These are phyloP conservation scores for Fraxinus velutina DNA, from an alignment of 305 asterid species.

Conservation along the genomic window DNA sequence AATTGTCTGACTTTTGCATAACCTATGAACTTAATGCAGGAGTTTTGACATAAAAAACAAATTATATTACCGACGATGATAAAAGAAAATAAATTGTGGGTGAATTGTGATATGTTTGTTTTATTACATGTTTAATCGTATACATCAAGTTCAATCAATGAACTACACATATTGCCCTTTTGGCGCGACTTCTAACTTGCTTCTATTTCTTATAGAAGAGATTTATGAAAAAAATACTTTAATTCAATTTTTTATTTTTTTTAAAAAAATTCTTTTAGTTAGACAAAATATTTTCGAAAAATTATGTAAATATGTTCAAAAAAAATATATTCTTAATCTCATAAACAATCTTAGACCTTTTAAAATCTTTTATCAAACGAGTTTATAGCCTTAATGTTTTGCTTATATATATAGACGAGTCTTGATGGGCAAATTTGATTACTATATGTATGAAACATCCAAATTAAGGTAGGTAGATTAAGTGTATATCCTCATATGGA, in stretches of 20 bases:
- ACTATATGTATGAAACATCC: neutral
- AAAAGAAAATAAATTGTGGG: neutral
- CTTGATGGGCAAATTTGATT: neutral
- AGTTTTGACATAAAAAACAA: neutral
- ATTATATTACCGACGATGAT: neutral
- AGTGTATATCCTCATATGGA: neutral
- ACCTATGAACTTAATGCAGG: neutral
- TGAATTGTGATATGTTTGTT: neutral
- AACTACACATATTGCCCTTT: too few relatives aligned
- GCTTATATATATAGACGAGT: neutral
- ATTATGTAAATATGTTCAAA: too few relatives aligned
- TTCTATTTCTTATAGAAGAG: neutral
- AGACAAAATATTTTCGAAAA: too few relatives aligned
- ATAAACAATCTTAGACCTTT: too few relatives aligned
- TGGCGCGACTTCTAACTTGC: neutral
- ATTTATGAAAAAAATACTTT: too few relatives aligned
- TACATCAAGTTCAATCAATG: neutral
- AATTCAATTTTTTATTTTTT: too few relatives aligned
- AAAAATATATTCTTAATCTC: too few relatives aligned
- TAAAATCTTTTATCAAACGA: neutral
- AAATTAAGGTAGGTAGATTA: neutral
- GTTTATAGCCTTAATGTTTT: neutral
- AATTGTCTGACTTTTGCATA: neutral
- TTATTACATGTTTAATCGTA: neutral
- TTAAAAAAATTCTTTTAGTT: neutral